Evolutionary conservation across 164 flowering plant genomes (phyloP), one percentile per base, ranked within the genome.

Genomic region (Echeveria elegans): DNA sequence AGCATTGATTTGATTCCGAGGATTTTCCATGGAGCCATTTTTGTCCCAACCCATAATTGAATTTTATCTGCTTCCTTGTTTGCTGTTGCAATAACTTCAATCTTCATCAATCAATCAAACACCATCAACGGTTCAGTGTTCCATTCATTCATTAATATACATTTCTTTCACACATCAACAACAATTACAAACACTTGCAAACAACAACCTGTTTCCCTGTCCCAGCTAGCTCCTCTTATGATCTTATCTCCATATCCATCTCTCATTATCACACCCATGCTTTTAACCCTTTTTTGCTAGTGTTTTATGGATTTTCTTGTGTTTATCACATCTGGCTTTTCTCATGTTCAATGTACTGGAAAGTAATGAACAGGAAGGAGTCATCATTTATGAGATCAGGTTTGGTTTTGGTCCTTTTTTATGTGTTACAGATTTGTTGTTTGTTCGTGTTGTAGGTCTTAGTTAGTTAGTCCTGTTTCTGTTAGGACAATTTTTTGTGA

Each of bases 31-130:
- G 58, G 21, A 52, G 58, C 58, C 23, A 52, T 52, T 52, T 52
- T 52, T 52, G 29, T 52, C 58, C 58, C 61, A 26, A 56, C 32
- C 61, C 61, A 56, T 28, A 56, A 56, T 11, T 21, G 14, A 14
- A 56, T 28, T 56, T 23, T n/a, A 9, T 10, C 26, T 23, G 4
- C 30, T 56, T 29, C 11, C 32, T 29, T 56, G 30, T 32, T 56
- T 28, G 61, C 61, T 56, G 61, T 56, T 26, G 32, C 61, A 56
- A 28, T 56, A 56, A 56, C 61, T 56, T 56, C 61, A 56, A 56
- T 56, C 61, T 56, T 26, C 61, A 56, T 56, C 30, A 56, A 56
- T 15, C 47, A 43, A 43, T 43, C 47, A 43, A 43, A 15, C 50
- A 45, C 4, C 50, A 45, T 23, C 56, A 50, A 50, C 56, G 56